These are phyloP conservation scores for Penicillium sp. DNA, from an alignment of 2,329 filamentous ascomycete species.

Conservation along the genomic window DNA sequence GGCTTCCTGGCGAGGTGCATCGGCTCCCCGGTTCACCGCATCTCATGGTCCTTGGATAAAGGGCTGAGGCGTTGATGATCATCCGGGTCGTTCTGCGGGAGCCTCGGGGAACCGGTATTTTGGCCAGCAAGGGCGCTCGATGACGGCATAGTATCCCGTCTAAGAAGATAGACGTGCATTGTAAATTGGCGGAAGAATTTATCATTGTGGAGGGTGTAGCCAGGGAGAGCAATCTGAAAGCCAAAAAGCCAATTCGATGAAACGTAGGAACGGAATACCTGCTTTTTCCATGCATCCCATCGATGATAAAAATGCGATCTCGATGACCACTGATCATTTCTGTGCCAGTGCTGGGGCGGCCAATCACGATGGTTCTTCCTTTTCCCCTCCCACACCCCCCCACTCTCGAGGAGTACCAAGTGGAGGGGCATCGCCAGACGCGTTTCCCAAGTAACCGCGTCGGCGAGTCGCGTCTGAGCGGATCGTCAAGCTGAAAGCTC, in stretches of 20 bases:
- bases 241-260: neutral
- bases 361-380: neutral
- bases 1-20: constrained; percentile 2
- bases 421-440: constrained; percentile 16
- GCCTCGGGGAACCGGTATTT: constrained; percentile 2
- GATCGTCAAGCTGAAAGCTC: constrained; percentile 14
- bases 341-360: neutral
- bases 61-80: constrained; percentile 21
- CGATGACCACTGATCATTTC: neutral
- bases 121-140: constrained; percentile 13
- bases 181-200: neutral
- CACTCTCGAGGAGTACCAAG: neutral
- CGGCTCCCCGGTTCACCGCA: constrained; percentile 16
- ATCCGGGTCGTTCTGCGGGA: constrained; percentile 14
- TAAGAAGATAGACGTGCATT: neutral
- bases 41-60: constrained; percentile 7
- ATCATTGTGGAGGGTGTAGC: neutral
- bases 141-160: neutral
- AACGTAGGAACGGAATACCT: neutral
- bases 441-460: constrained; percentile 35
- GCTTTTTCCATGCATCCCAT: neutral
- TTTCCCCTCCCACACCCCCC: neutral
- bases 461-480: constrained; percentile 19
- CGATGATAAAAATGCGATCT: neutral
- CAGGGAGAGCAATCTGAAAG: neutral